phyloP scores from a whole-genome alignment of 108 stramenopile species.

The Cyclotella baltica region DNA sequence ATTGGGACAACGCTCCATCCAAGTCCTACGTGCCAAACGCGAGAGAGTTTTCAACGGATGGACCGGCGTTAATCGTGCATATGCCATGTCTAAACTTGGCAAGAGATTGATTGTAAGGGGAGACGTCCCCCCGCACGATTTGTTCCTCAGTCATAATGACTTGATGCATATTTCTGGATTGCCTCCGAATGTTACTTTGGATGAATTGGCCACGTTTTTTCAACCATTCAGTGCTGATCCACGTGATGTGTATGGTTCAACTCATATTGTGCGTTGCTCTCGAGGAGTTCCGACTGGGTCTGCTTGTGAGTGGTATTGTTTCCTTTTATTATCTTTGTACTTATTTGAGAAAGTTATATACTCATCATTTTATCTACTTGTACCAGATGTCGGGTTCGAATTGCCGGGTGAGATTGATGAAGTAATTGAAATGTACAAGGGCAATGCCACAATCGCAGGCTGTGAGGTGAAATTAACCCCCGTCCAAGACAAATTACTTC shows the following conservation, averaged over 20 bases:
- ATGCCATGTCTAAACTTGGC: conserved; percentile 56
- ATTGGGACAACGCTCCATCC: conserved; percentile 67
- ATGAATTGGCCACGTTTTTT: conserved; percentile 72
- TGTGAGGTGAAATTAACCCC: conserved; percentile 40
- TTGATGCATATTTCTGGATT: conserved; percentile 71
- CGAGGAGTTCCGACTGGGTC: conserved; percentile 70
- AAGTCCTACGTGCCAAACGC: conserved; percentile 73
- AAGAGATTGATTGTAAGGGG: conserved; percentile 77
- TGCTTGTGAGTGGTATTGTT: conserved; percentile 54
- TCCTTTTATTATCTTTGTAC: background rate
- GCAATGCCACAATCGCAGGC: conserved; percentile 52
- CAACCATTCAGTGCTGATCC: conserved; percentile 71
- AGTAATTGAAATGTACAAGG: conserved; percentile 43
- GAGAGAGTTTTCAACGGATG: conserved; percentile 68
- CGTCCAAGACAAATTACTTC: conserved; percentile 55
- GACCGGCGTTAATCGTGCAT: conserved; percentile 39
- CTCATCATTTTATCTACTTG: background rate
- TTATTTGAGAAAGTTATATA: background rate
- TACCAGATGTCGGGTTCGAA: conserved; percentile 79
- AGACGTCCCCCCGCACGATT: conserved; percentile 79
- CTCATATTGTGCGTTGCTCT: conserved; percentile 78
- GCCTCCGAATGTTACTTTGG: conserved; percentile 65
- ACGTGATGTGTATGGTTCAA: conserved; percentile 75
- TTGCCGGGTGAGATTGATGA: conserved; percentile 73
- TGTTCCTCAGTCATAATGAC: conserved; percentile 79